Evolutionary conservation across 169 alveolate species (phyloP).

Genomic region (Cystoisospora suis): DNA sequence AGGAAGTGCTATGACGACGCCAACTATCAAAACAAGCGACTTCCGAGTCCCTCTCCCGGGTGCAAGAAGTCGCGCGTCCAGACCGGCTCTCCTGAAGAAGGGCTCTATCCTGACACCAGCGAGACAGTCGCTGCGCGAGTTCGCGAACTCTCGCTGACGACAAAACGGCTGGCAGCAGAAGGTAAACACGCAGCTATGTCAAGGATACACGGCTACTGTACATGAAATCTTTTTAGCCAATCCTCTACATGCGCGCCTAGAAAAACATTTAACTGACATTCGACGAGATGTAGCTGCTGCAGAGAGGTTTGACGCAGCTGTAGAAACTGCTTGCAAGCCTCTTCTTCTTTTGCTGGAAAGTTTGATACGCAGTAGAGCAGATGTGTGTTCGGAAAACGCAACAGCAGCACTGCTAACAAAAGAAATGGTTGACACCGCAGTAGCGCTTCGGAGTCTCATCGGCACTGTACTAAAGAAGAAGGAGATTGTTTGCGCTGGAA

Average conservation of each 20-base stretch:
- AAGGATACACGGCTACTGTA: background rate
- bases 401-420: background rate
- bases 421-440: background rate
- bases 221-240: background rate
- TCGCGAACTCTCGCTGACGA: background rate
- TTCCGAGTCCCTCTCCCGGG: conserved; percentile 25
- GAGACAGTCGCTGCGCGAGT: background rate
- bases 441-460: background rate
- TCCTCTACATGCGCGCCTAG: conserved; percentile 19
- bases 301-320: conserved; percentile 20
- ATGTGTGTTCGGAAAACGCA: background rate
- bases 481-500: background rate
- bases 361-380: background rate
- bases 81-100: background rate
- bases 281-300: background rate
- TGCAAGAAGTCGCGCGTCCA: background rate
- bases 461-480: background rate
- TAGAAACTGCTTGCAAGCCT: conserved; percentile 33
- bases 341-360: background rate
- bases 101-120: background rate
- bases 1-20: background rate
- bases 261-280: background rate
- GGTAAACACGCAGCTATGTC: background rate
- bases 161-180: background rate
- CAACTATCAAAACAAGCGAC: background rate